Percentiles rank a stretch among this genome's conserved stretches.
Evolutionary conservation across 768 basidiomycete species (phyloP).

Genomic region (Gymnopilus dilepis): DNA sequence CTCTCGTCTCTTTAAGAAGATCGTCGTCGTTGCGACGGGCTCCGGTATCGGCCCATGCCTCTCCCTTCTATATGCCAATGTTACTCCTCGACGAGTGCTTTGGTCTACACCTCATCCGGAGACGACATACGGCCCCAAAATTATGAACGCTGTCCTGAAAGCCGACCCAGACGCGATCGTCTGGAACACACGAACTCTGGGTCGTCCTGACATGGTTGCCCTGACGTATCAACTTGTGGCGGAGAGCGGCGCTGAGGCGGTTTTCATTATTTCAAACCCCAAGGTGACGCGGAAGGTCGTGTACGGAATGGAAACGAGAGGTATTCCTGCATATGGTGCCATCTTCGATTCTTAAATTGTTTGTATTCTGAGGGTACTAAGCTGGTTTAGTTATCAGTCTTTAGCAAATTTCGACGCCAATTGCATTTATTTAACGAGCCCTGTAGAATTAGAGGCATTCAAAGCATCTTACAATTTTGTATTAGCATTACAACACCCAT

Average conservation of each 20-base stretch:
- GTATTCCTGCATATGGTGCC: slow-evolving; percentile 46
- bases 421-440: not conserved
- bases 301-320: slow-evolving; percentile 45
- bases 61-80: slow-evolving; percentile 40
- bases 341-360: slow-evolving; percentile 44
- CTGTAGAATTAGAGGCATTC: not conserved
- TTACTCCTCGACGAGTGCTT: slow-evolving; percentile 42
- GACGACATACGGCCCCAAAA: slow-evolving; percentile 45
- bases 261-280: slow-evolving; percentile 47
- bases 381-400: not conserved
- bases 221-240: slow-evolving; percentile 42
- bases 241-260: slow-evolving; percentile 45
- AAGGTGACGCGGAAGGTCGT: slow-evolving; percentile 46
- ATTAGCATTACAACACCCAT: not conserved
- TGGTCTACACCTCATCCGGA: slow-evolving; percentile 48
- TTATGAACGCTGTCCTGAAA: slow-evolving; percentile 43
- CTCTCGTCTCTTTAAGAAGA: slow-evolving; percentile 52
- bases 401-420: not conserved
- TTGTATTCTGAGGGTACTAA: not conserved
- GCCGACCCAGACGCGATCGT: slow-evolving; percentile 45
- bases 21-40: slow-evolving; percentile 60
- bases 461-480: slow-evolving; percentile 2
- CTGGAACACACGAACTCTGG: slow-evolving; percentile 44
- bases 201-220: slow-evolving; percentile 46
- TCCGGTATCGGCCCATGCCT: slow-evolving; percentile 56